Evolutionary conservation across 371 early-diverging fungal genomes (phyloP).

Genomic region (Mortierella sp.): DNA sequence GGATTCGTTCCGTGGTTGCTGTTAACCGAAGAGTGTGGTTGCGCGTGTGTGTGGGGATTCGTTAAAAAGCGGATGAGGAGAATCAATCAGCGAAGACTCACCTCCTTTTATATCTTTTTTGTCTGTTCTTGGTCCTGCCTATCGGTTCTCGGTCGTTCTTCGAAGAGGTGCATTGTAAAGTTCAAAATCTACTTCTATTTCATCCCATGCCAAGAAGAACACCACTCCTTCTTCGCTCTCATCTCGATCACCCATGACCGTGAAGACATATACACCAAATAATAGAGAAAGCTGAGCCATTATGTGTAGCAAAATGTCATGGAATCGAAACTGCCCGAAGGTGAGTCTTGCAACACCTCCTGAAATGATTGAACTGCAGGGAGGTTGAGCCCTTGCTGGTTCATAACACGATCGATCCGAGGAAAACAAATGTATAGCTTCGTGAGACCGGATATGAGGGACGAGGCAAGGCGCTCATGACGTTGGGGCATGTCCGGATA

Average conservation of each 20-base stretch:
- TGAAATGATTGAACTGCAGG: background rate
- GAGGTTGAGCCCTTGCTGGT: constrained; percentile 1
- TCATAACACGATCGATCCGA: background rate
- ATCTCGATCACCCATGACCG: background rate
- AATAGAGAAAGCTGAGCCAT: background rate
- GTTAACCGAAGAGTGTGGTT: background rate
- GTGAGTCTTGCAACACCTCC: background rate
- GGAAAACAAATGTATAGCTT: background rate
- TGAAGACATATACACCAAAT: background rate
- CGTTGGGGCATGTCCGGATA: background rate
- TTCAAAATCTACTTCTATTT: no score
- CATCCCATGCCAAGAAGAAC: no score
- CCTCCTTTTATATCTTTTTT: background rate
- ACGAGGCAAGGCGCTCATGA: background rate
- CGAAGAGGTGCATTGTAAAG: no score
- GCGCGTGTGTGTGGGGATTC: background rate
- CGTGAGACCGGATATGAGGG: background rate
- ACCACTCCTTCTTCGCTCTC: no score
- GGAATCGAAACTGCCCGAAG: background rate
- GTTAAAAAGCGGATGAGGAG: background rate
- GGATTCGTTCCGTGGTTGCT: background rate
- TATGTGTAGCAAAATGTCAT: background rate
- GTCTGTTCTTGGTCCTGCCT: no score
- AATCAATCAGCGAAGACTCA: background rate
- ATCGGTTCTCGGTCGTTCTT: no score